Conservation (phyloP, 2,329 filamentous ascomycete genomes). For the Scedosporium boydii region DNA sequence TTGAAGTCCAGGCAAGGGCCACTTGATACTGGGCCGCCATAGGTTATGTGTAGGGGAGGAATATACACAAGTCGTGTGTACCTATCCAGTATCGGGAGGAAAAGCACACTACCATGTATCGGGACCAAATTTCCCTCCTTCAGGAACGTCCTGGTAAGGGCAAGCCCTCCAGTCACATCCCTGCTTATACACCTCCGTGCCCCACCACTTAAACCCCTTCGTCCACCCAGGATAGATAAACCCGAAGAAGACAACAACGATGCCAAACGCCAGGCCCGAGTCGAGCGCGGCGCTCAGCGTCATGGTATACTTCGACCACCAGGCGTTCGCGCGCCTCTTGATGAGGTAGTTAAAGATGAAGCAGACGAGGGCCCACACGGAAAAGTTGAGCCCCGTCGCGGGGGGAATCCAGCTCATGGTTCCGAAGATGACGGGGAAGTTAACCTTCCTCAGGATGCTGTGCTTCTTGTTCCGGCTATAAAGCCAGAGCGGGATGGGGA, state of each 20-base stretch:
- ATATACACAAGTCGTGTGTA: neutral
- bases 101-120: conserved; percentile 47
- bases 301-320: conserved; percentile 93
- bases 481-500: conserved; percentile 66
- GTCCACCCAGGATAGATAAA: conserved; percentile 75
- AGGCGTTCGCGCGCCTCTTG: conserved; percentile 57
- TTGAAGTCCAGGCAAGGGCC: too few relatives aligned
- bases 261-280: conserved; percentile 71
- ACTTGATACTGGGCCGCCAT: too few relatives aligned
- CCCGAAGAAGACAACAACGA: conserved; percentile 77
- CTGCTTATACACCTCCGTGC: conserved; percentile 74
- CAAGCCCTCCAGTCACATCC: conserved; percentile 83
- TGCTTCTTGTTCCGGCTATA: conserved; percentile 50
- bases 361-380: conserved; percentile 76
- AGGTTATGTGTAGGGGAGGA: neutral
- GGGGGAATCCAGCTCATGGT: conserved; percentile 81
- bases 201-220: conserved; percentile 74
- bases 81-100: too few relatives aligned
- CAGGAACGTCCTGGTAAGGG: conserved; percentile 53
- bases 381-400: conserved; percentile 79
- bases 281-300: conserved; percentile 76
- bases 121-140: conserved; percentile 59
- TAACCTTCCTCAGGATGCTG: conserved; percentile 65
- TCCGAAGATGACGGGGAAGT: conserved; percentile 74
- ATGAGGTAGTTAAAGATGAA: conserved; percentile 76